Base-by-base conservation (phyloP, 1,139 yeast genomes). In the Sugiyamaella pinicola region DNA sequence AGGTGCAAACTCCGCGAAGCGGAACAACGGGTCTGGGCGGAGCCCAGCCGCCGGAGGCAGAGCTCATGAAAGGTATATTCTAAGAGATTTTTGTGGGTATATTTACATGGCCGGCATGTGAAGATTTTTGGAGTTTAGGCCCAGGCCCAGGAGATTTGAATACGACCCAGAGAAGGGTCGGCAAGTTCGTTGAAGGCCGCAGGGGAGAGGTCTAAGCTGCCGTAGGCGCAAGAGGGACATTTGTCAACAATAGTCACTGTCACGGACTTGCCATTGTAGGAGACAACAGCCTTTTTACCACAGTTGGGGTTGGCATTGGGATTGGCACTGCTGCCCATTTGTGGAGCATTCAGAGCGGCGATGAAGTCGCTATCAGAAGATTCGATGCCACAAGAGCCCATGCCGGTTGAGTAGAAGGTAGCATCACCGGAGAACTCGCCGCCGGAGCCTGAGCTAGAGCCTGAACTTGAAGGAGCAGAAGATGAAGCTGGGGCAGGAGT, bases 351-450 rank as follows among this genome's bases (percentile, higher is more conserved):
- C 58, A 70, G 65, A 47, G 77, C 77, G 45, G 69, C 75, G 59
- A 83, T 76, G 59, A 68, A 69, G 62, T 83, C 87, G 19, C 73
- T 45, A 59, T 76, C 82, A 28, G 71, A 50, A 70, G 68, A 76
- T 56, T 73, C 69, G 54, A 61, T 56, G 46, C 87, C 87, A 70
- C 87, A 83, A 24, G 87, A 82, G 52, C 87, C 87, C 55, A 82
- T 68, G 18, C 83, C 85, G 29, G 82, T 70, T 48, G 72, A 69
- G 72, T 79, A 83, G 75, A 68, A 83, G 51, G 87, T 83, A 58
- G 84, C 87, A 54, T 81, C 74, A 55, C 87, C 87, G 24, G 72
- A 57, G 67, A 61, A 70, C 17, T 41, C 51, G 12, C 53, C 49
- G 18, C 60, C 50, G 45, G 54, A 24, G 28, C 62, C 45, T 13